Conservation (phyloP, 2,329 filamentous ascomycete species). For the Colletotrichum sidae region DNA sequence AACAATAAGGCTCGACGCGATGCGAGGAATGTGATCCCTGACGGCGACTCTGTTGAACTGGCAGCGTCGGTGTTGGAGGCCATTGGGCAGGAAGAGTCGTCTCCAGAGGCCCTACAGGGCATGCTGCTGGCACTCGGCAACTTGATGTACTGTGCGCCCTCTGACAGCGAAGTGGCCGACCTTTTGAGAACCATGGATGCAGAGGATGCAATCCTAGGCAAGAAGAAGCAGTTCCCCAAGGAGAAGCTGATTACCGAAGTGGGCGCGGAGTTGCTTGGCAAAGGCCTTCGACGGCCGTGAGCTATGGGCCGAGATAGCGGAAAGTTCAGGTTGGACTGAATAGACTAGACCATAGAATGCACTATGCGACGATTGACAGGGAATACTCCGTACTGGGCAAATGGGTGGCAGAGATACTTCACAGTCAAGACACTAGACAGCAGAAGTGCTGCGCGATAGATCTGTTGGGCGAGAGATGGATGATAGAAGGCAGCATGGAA, state of each 20-base stretch:
- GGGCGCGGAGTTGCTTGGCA: slow-evolving; percentile 63
- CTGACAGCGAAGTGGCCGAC: slow-evolving; percentile 82
- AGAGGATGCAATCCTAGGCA: slow-evolving; percentile 69
- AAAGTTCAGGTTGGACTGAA: too few species aligned
- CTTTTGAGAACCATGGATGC: slow-evolving; percentile 84
- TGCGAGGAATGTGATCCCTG: slow-evolving; percentile 69
- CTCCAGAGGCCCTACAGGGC: slow-evolving; percentile 80
- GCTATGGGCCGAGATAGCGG: not conserved
- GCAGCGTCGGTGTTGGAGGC: slow-evolving; percentile 85
- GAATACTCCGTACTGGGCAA: too few species aligned
- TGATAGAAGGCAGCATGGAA: too few species aligned
- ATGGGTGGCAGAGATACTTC: too few species aligned
- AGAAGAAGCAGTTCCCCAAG: slow-evolving; percentile 66
- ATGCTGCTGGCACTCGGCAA: slow-evolving; percentile 82
- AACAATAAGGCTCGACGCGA: slow-evolving; percentile 75
- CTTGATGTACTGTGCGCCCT: slow-evolving; percentile 76
- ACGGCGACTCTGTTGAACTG: slow-evolving; percentile 82
- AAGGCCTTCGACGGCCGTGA: slow-evolving; percentile 55
- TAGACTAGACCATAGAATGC: too few species aligned
- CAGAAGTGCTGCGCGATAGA: too few species aligned
- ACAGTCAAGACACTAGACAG: too few species aligned
- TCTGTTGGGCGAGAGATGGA: too few species aligned
- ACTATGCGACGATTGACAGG: too few species aligned
- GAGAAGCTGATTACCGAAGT: slow-evolving; percentile 69
- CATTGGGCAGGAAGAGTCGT: slow-evolving; percentile 66